Conservation (phyloP, 2,329 filamentous ascomycete species). For the Hypoxylon sp. region DNA sequence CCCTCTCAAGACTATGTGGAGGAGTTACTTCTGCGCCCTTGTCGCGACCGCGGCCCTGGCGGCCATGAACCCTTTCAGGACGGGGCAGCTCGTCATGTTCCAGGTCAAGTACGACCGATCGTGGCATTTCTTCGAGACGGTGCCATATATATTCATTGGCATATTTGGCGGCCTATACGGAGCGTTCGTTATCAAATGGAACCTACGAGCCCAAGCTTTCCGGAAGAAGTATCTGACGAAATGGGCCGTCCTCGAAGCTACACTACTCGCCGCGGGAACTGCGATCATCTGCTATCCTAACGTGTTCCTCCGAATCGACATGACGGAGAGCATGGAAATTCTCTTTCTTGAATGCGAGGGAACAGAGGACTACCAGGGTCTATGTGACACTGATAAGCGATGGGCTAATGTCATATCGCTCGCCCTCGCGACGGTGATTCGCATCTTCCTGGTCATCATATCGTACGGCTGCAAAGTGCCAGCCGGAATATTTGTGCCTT, state of each 20-base stretch:
- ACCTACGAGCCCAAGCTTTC: slow-evolving; percentile 88
- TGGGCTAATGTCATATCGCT: slow-evolving; percentile 82
- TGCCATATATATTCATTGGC: slow-evolving; percentile 92
- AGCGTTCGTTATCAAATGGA: slow-evolving; percentile 98
- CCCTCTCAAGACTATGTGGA: slow-evolving; percentile 95
- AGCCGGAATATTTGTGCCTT: slow-evolving; percentile 96
- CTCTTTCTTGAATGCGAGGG: slow-evolving; percentile 93
- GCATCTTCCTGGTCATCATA: slow-evolving; percentile 87
- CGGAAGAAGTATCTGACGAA: slow-evolving; percentile 88
- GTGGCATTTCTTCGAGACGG: slow-evolving; percentile 96
- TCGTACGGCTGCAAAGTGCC: slow-evolving; percentile 98
- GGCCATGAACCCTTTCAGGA: slow-evolving; percentile 97
- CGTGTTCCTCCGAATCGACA: slow-evolving; percentile 92
- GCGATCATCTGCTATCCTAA: slow-evolving; percentile 97
- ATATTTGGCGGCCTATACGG: slow-evolving; percentile 95
- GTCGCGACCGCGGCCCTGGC: slow-evolving; percentile 92
- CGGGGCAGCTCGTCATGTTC: slow-evolving; percentile 98
- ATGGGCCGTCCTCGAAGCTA: slow-evolving; percentile 87
- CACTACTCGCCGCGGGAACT: slow-evolving; percentile 80
- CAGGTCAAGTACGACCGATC: slow-evolving; percentile 93
- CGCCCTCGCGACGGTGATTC: slow-evolving; percentile 78
- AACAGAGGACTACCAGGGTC: slow-evolving; percentile 83
- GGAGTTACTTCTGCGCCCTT: slow-evolving; percentile 96
- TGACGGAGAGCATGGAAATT: slow-evolving; percentile 99
- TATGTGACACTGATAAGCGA: slow-evolving; percentile 82